A percentile compares a stretch with the other conserved stretches of the same genome.
These are phyloP conservation scores for Hypomyces perniciosus DNA, from an alignment of 2,329 filamentous ascomycete species.

Conservation along the genomic window DNA sequence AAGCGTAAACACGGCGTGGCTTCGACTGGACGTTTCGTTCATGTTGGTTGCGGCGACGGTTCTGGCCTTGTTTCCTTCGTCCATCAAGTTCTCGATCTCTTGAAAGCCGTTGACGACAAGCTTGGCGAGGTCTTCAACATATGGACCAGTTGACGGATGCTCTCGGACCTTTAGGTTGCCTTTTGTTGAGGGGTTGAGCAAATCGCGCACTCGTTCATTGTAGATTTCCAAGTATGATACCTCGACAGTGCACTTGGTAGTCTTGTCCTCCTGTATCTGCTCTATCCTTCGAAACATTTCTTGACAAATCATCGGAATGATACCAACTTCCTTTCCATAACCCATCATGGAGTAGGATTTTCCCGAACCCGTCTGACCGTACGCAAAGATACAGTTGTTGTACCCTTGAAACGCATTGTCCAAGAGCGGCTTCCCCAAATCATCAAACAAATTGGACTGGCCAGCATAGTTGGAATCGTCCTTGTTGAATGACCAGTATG, in stretches of 20 bases:
- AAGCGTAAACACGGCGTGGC: conserved; percentile 95
- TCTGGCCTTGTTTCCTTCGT: conserved; percentile 97
- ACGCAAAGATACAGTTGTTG: conserved; percentile 99
- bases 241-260: conserved; percentile 84
- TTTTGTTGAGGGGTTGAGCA: conserved; percentile 92
- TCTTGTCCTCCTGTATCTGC: conserved; percentile 63
- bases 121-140: conserved; percentile 96
- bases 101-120: conserved; percentile 86
- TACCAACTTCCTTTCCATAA: conserved; percentile 90
- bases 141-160: conserved; percentile 94
- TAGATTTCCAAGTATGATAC: conserved; percentile 99
- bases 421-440: conserved; percentile 81
- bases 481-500: conserved; percentile 96
- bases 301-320: conserved; percentile 94
- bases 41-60: conserved; percentile 98
- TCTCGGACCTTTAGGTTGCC: conserved; percentile 96
- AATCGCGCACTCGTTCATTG: conserved; percentile 92
- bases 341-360: conserved; percentile 99
- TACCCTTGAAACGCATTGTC: conserved; percentile 98
- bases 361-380: conserved; percentile 95
- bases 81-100: conserved; percentile 97
- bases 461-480: conserved; percentile 77
- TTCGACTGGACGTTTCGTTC: conserved; percentile 98
- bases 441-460: conserved; percentile 81
- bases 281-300: conserved; percentile 92